phyloP scores from a whole-genome alignment of 2,329 filamentous ascomycete genomes.

The Penicillium sp. region DNA sequence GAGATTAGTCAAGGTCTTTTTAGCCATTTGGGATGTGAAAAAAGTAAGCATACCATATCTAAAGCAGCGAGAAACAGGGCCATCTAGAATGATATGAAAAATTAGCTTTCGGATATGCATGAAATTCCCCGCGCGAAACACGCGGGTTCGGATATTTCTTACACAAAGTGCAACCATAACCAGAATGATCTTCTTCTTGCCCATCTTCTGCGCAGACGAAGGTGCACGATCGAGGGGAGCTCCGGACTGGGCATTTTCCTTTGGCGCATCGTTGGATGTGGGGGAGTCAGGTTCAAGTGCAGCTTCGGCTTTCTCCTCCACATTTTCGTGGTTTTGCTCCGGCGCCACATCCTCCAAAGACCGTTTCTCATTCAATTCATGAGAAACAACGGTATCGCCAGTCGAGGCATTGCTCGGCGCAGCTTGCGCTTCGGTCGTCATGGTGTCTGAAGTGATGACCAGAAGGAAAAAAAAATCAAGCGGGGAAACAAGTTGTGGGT shows the following conservation, averaged over 20 bases:
- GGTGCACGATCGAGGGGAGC: slow-evolving; percentile 31
- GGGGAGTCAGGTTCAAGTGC: background rate
- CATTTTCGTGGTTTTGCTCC: background rate
- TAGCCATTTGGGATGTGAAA: background rate
- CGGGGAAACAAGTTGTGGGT: background rate
- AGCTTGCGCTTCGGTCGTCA: background rate
- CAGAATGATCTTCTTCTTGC: slow-evolving; percentile 41
- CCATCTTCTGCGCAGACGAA: slow-evolving; percentile 40
- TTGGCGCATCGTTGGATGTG: slow-evolving; percentile 2
- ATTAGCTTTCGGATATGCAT: slow-evolving; percentile 9
- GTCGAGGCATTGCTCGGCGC: background rate
- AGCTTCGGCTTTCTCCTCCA: background rate
- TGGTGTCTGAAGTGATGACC: background rate
- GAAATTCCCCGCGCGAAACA: background rate
- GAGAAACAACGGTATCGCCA: background rate
- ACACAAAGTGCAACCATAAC: slow-evolving; percentile 46
- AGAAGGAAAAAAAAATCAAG: background rate
- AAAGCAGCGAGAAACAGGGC: slow-evolving; percentile 61
- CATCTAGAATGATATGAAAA: slow-evolving; percentile 38
- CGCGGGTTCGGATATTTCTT: slow-evolving; percentile 14
- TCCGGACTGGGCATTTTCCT: slow-evolving; percentile 19
- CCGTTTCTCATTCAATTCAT: background rate
- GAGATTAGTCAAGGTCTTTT: background rate
- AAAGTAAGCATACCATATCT: slow-evolving; percentile 49
- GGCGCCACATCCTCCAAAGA: background rate